A percentile compares a stretch with the other conserved stretches of the same genome.
These are phyloP conservation scores for Hypoxylon fragiforme DNA, from an alignment of 495 filamentous ascomycete genomes.

Conservation along the genomic window DNA sequence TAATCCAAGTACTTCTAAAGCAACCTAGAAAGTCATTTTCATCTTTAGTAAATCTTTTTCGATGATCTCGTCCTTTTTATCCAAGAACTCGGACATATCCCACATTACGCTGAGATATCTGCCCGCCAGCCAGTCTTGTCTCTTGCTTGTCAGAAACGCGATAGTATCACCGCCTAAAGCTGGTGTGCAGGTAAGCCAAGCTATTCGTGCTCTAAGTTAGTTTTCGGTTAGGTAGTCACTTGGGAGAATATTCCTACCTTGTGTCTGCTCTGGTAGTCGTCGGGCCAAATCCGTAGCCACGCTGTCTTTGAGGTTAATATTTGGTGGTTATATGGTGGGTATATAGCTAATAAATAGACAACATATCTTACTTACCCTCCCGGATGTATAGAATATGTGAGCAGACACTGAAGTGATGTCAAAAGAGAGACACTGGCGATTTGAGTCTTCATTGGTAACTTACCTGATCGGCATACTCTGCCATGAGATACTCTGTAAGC, in stretches of 20 bases:
- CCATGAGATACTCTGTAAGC: constrained; percentile 49
- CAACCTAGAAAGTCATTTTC: constrained; percentile 39
- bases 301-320: not conserved
- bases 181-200: constrained; percentile 40
- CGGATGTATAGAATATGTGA: constrained; percentile 53
- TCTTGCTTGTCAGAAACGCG: constrained; percentile 50
- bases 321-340: not conserved
- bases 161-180: constrained; percentile 51
- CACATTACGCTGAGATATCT: constrained; percentile 50
- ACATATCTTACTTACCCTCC: constrained; percentile 41
- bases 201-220: not conserved
- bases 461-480: constrained; percentile 45
- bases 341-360: not conserved
- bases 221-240: not conserved
- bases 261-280: constrained; percentile 16
- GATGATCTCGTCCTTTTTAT: constrained; percentile 50
- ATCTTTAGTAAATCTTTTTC: constrained; percentile 49
- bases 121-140: constrained; percentile 53
- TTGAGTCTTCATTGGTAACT: not conserved
- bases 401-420: constrained; percentile 38
- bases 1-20: not conserved
- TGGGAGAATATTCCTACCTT: constrained; percentile 8
- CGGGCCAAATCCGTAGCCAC: constrained; percentile 20
- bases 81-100: constrained; percentile 53
- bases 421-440: not conserved